Conservation (phyloP, 2,329 filamentous ascomycete genomes). For the Chaetothyriales sp. region DNA sequence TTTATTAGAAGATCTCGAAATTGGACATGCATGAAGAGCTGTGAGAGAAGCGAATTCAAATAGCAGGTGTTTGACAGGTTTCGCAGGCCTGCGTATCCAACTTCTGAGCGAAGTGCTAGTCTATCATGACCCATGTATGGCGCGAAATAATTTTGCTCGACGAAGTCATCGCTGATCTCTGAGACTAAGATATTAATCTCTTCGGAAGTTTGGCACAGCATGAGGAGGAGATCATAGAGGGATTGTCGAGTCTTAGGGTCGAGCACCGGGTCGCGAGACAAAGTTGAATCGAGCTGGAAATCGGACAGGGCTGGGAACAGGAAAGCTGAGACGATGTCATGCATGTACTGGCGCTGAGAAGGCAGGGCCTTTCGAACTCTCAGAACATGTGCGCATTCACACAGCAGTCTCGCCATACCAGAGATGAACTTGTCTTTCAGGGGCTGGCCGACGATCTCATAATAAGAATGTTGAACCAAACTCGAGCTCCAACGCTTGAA, state of each 20-base stretch:
- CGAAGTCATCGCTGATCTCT: constrained; percentile 11
- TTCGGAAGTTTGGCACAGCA: constrained; percentile 38
- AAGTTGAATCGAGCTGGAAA: constrained; percentile 20
- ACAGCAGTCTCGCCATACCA: constrained; percentile 31
- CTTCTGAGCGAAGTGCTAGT: constrained; percentile 48
- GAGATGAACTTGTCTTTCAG: constrained; percentile 30
- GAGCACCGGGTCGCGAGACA: constrained; percentile 31
- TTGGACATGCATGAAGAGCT: constrained; percentile 86
- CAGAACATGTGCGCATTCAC: constrained; percentile 14
- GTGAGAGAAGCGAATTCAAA: constrained; percentile 83
- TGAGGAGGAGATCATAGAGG: constrained; percentile 47
- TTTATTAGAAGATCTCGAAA: constrained; percentile 76
- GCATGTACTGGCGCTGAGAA: constrained; percentile 29
- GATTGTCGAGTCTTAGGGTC: constrained; percentile 43
- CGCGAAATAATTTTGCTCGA: constrained; percentile 13
- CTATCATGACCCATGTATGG: constrained; percentile 10
- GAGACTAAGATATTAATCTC: constrained; percentile 29
- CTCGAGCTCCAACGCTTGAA: constrained; percentile 30
- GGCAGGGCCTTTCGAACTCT: constrained; percentile 6
- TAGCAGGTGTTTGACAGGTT: constrained; percentile 97
- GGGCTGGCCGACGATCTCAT: constrained; percentile 36
- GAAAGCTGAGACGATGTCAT: constrained; percentile 47
- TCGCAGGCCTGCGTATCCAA: constrained; percentile 75
- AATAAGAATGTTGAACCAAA: constrained; percentile 30
- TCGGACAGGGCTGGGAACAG: constrained; percentile 47